Evolutionary conservation across 768 basidiomycete genomes (phyloP).

Genomic region (Suillus subalutaceus): DNA sequence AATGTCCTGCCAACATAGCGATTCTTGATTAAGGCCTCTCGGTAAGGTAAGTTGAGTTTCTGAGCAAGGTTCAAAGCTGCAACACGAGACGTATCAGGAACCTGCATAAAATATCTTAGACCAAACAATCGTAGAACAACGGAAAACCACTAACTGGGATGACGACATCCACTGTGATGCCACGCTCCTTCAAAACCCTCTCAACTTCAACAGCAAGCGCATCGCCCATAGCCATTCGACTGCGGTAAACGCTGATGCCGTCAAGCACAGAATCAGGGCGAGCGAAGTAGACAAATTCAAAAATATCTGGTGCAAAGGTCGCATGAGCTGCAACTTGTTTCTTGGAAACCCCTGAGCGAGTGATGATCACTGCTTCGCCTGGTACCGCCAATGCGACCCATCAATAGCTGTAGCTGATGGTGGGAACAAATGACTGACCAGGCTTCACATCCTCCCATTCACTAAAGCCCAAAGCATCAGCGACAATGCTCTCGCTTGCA

Average conservation of each 20-base stretch:
- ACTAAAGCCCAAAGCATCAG: slow-evolving; percentile 87
- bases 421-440: slow-evolving; percentile 48
- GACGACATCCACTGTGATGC: slow-evolving; percentile 90
- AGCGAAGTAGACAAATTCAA: slow-evolving; percentile 98
- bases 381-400: background rate
- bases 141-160: slow-evolving; percentile 68
- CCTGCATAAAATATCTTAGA: slow-evolving; percentile 42
- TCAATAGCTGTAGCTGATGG: slow-evolving; percentile 12
- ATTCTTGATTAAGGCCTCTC: slow-evolving; percentile 99
- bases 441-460: slow-evolving; percentile 95
- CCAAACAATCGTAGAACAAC: background rate
- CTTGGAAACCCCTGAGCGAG: slow-evolving; percentile 73
- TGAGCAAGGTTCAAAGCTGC: slow-evolving; percentile 96
- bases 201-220: slow-evolving; percentile 86
- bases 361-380: slow-evolving; percentile 98
- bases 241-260: slow-evolving; percentile 95
- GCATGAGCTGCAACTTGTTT: slow-evolving; percentile 73
- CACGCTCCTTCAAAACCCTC: slow-evolving; percentile 65
- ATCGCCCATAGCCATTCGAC: slow-evolving; percentile 99
- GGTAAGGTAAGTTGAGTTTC: slow-evolving; percentile 84
- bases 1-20: slow-evolving; percentile 98
- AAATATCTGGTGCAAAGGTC: slow-evolving; percentile 94
- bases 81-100: slow-evolving; percentile 96
- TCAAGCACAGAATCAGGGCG: slow-evolving; percentile 97
- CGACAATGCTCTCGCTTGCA: slow-evolving; percentile 95